Base-by-base conservation (phyloP, 768 basidiomycete species). In the Fistulinella prunicolor region DNA sequence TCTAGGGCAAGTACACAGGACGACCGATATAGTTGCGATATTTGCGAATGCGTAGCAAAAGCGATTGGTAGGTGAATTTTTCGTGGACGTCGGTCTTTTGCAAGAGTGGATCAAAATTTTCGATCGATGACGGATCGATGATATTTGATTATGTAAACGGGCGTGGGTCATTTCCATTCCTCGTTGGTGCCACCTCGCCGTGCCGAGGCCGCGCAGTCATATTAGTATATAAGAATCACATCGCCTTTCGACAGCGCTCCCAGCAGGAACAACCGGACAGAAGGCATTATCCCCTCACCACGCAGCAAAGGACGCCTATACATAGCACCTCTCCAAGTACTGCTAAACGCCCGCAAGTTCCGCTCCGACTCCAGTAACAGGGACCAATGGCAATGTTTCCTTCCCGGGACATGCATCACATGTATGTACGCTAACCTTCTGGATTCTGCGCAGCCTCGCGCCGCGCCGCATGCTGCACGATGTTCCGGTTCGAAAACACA, bases 401-500 rank as follows among this genome's bases (percentile, higher is more conserved):
- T 42, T 60, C 48, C 44, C 26, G 32, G 46, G 42, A 36, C 46
- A n/a, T 39, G 32, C 46, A 49, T 51, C 30, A 17, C 20, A 21
- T 47, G 46, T 45, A 22, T 41, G n/a, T 63, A 54, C 58, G 46
- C 17, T 34, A 40, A 42, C 40, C 44, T 52, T 52, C 48, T 52
- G 22, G 32, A 30, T 36, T 23, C 50, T 56, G 47, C 61, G 49
- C 54, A 57, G 59, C 59, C 60, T 56, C 52, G 29, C 49, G 24
- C 50, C 30, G 39, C 47, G 49, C 59, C 37, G 42, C 60, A 56
- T 60, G 49, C 44, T 50, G 38, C 61, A 60, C 51, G 61, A 63
- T 53, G 59, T 47, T 60, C 59, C 59, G 61, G 51, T 58, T 61
- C 61, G 59, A 61, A 28, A 56, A 60, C 61, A 48, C 59, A 47